A percentile compares a stretch with the other conserved stretches of the same genome.
Conservation (phyloP, 2,329 filamentous ascomycete species). For the Ophiostoma ulmi region DNA sequence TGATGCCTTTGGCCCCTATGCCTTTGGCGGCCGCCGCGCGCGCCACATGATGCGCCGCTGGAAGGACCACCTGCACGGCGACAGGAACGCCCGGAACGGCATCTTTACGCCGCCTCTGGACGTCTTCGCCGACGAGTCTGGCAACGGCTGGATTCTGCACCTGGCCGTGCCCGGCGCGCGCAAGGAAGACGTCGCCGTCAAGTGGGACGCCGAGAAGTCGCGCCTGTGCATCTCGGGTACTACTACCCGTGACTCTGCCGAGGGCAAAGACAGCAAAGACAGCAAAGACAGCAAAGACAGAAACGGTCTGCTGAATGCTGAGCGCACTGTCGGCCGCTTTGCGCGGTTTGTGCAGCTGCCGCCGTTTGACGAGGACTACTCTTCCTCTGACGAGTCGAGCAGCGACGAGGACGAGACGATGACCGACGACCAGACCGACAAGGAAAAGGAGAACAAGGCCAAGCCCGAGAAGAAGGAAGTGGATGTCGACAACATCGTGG, state of each 20-base stretch:
- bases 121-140: constrained; percentile 49
- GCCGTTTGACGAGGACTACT: constrained; percentile 29
- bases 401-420: constrained; percentile 31
- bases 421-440: constrained; percentile 43
- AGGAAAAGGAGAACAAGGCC: constrained; percentile 48
- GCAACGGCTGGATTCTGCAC: constrained; percentile 62
- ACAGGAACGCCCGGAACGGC: constrained; percentile 30
- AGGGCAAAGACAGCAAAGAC: background rate
- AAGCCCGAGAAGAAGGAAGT: constrained; percentile 43
- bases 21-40: constrained; percentile 34
- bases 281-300: too few species aligned
- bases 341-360: constrained; percentile 63
- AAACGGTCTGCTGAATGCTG: constrained; percentile 48
- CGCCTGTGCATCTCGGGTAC: constrained; percentile 66
- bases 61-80: background rate
- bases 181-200: constrained; percentile 65
- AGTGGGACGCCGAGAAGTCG: constrained; percentile 66
- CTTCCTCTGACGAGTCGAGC: background rate
- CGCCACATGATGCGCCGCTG: constrained; percentile 34
- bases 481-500: constrained; percentile 62
- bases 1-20: constrained; percentile 19
- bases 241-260: constrained; percentile 54
- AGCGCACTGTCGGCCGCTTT: constrained; percentile 70
- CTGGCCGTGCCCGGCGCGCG: constrained; percentile 68
- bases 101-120: constrained; percentile 64